A percentile compares a stretch with the other conserved stretches of the same genome.
Conservation (phyloP, 116 monocot species). For the Trichopus zeylanicus region DNA sequence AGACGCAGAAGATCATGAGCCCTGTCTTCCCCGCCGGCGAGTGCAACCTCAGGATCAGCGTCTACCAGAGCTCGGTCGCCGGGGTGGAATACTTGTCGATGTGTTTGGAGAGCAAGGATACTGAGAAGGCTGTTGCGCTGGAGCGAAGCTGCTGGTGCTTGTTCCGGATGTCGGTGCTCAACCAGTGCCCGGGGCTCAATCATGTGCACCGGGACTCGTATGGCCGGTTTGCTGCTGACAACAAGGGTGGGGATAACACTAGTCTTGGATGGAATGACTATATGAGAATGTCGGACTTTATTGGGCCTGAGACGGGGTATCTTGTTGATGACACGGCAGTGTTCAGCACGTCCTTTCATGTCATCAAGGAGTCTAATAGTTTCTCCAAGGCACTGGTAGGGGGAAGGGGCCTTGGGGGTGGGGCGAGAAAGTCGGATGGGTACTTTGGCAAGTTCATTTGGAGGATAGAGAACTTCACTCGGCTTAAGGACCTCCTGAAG, state of each 20-base stretch:
- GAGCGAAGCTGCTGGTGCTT: slow-evolving; percentile 96
- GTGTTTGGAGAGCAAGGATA: slow-evolving; percentile 94
- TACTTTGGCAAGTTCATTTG: slow-evolving; percentile 90
- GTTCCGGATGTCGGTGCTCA: slow-evolving; percentile 81
- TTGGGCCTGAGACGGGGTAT: slow-evolving; percentile 41
- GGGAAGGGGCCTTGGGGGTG: slow-evolving; percentile 24
- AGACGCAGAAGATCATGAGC: slow-evolving; percentile 94
- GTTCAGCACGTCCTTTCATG: slow-evolving; percentile 83
- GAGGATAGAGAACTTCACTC: slow-evolving; percentile 95
- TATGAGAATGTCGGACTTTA: slow-evolving; percentile 76
- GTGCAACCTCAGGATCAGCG: slow-evolving; percentile 77
- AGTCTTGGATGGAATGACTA: slow-evolving; percentile 98
- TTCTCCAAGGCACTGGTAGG: slow-evolving; percentile 47
- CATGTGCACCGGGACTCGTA: slow-evolving; percentile 85
- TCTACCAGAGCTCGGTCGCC: slow-evolving; percentile 68
- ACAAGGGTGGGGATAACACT: slow-evolving; percentile 76
- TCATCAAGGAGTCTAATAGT: slow-evolving; percentile 76
- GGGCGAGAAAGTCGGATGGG: slow-evolving; percentile 70
- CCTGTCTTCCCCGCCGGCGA: slow-evolving; percentile 78
- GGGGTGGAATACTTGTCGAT: slow-evolving; percentile 75
- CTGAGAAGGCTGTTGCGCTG: slow-evolving; percentile 33
- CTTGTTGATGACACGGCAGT: slow-evolving; percentile 66
- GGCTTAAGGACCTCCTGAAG: slow-evolving; percentile 94
- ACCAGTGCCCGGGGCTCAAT: slow-evolving; percentile 45
- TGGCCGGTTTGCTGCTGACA: slow-evolving; percentile 78